Conservation (phyloP, 129 eudicot genomes). For the Logfia minima region DNA sequence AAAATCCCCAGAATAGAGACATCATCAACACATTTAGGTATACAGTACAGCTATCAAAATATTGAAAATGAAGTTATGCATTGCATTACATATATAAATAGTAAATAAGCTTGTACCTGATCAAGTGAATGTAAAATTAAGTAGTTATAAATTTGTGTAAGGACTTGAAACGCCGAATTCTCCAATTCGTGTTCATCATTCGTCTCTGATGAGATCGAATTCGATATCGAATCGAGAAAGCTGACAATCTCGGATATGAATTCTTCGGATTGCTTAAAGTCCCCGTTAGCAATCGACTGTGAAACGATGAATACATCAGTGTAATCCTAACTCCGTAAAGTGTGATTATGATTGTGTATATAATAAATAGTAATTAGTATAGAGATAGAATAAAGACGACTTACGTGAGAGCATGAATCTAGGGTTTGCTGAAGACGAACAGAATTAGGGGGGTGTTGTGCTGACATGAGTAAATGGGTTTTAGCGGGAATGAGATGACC, state of each 20-base stretch:
- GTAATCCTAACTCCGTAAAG: neutral
- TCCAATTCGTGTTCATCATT: slow-evolving; percentile 41
- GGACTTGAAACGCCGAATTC: slow-evolving; percentile 41
- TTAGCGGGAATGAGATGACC: neutral
- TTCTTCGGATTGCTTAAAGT: slow-evolving; percentile 44
- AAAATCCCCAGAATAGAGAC: slow-evolving; percentile 11
- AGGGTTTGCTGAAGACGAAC: slow-evolving; percentile 60
- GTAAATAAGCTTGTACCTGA: slow-evolving; percentile 44
- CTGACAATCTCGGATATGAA: slow-evolving; percentile 47
- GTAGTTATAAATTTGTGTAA: slow-evolving; percentile 44
- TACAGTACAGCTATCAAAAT: neutral
- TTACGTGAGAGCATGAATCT: slow-evolving; percentile 62
- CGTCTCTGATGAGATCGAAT: slow-evolving; percentile 39
- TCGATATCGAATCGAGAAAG: slow-evolving; percentile 48
- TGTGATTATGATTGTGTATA: neutral
- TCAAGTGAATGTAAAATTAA: slow-evolving; percentile 49
- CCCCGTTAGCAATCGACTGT: slow-evolving; percentile 60
- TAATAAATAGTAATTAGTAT: neutral
- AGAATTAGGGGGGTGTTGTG: neutral
- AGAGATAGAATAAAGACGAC: neutral
- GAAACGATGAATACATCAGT: slow-evolving; percentile 5
- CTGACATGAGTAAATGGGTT: neutral
- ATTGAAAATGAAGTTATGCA: neutral
- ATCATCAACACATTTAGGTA: neutral
- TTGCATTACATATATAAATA: neutral